Evolutionary conservation across 2,329 filamentous ascomycete species (phyloP).

Genomic region (Pestalotiopsis fici): DNA sequence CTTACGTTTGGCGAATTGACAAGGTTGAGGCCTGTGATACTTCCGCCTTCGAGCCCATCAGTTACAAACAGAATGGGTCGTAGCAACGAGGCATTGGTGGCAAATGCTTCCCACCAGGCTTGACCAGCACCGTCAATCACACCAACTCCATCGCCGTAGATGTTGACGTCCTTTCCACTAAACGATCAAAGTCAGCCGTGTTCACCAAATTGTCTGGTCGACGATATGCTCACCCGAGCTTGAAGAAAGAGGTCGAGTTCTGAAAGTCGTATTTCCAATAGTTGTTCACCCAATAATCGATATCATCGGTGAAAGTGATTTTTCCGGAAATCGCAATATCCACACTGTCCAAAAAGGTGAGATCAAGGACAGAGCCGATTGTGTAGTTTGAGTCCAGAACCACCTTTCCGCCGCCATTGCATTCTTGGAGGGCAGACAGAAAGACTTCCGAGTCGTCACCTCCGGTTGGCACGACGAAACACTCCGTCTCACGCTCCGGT

Average conservation of each 20-base stretch:
- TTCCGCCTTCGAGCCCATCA: constrained; percentile 57
- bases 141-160: constrained; percentile 56
- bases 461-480: constrained; percentile 14
- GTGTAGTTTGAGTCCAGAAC: constrained; percentile 61
- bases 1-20: constrained; percentile 50
- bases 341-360: constrained; percentile 64
- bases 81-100: constrained; percentile 49
- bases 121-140: constrained; percentile 65
- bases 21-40: constrained; percentile 61
- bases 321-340: constrained; percentile 60
- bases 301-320: constrained; percentile 66
- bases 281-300: constrained; percentile 68
- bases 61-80: constrained; percentile 60
- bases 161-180: constrained; percentile 52
- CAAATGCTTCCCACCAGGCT: constrained; percentile 65
- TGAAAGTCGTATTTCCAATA: constrained; percentile 67
- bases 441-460: constrained; percentile 39
- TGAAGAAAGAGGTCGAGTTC: constrained; percentile 58
- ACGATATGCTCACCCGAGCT: constrained; percentile 28
- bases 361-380: constrained; percentile 64
- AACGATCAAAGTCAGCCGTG: background rate
- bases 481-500: constrained; percentile 15
- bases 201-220: background rate
- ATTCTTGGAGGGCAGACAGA: constrained; percentile 52
- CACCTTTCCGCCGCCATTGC: constrained; percentile 65